phyloP scores from a whole-genome alignment of 176 grass and related monocot species.

The Phoenix roebelenii region DNA sequence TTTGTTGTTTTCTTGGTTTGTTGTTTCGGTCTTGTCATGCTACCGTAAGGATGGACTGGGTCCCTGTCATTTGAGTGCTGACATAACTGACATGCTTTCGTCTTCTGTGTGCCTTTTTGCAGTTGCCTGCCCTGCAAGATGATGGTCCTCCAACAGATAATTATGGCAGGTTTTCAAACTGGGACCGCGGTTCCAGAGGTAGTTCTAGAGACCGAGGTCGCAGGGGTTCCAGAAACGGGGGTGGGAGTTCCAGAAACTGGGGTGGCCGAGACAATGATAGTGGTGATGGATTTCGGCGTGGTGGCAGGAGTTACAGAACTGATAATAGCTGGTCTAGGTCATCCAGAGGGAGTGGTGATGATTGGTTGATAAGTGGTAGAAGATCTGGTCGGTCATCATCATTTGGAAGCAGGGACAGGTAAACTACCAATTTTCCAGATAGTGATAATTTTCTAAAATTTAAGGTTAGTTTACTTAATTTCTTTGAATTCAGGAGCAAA shows the following conservation, averaged over 20 bases:
- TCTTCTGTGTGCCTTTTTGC: slow-evolving; percentile 21
- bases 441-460: neutral
- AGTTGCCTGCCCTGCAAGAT: slow-evolving; percentile 92
- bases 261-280: slow-evolving; percentile 38
- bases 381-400: slow-evolving; percentile 49
- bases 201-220: slow-evolving; percentile 30
- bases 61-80: too few species aligned
- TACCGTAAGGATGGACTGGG: too few species aligned
- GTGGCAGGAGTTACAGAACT: slow-evolving; percentile 48
- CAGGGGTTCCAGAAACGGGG: slow-evolving; percentile 19
- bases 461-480: too few species aligned
- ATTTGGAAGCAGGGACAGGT: slow-evolving; percentile 51
- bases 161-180: slow-evolving; percentile 70
- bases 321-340: slow-evolving; percentile 30
- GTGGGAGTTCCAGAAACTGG: slow-evolving; percentile 7
- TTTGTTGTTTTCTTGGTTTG: too few species aligned
- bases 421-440: neutral
- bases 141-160: slow-evolving; percentile 62
- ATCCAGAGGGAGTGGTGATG: slow-evolving; percentile 20
- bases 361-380: slow-evolving; percentile 35
- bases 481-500: too few species aligned
- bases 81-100: too few species aligned
- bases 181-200: slow-evolving; percentile 23
- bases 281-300: slow-evolving; percentile 48
- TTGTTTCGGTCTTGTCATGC: too few species aligned